Evolutionary conservation across 192 early-diverging fungal genomes (phyloP), one percentile per base, ranked within the genome.

Genomic region (Umbelopsis sp.): DNA sequence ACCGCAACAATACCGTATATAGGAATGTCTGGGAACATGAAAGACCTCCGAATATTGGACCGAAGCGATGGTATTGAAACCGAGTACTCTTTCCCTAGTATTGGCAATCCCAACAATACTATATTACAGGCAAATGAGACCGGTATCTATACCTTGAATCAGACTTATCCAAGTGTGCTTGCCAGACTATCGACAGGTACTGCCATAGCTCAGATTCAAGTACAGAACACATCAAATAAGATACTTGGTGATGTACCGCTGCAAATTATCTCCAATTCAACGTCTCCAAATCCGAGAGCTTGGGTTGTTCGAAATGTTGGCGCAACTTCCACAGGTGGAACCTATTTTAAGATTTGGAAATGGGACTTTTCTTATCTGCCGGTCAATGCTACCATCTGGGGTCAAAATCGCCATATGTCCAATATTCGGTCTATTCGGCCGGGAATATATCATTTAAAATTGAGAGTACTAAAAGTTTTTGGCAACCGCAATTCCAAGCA

Each of bases 1-100:
- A 48, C 68, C 2, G 65, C 53, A 18, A 50, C 61, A 30, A 70
- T 84, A 21, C 82, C 82, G 21, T 84, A 79, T 70, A 73, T 74
- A 53, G 82, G 82, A 51, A 67, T 83, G 58, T 71, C 74, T 45
- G 82, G 79, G 21, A 78, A 80, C 41, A 73, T 84, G 65, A 41
- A 49, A 46, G 64, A 74, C 23, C 73, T 83, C 15, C 82, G 77
- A 20, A 77, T 83, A 4, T 65, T 81, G 23, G 79, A 83, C 25
- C 49, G 49, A 15, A 55, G 35, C 4, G 20, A 11, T 11, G 68
- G 73, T 9, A 58, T 67, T 55, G 25, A 37, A 23, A 67, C 72
- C 18, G 27, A 16, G 6, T 69, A 37, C 45, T 50, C 72, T 10
- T 74, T 74, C 47, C 82, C 82, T 12, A 33, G 46, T 16, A 68